Conservation (phyloP, 805 yeast genomes). For the Yarrowia sp. region DNA sequence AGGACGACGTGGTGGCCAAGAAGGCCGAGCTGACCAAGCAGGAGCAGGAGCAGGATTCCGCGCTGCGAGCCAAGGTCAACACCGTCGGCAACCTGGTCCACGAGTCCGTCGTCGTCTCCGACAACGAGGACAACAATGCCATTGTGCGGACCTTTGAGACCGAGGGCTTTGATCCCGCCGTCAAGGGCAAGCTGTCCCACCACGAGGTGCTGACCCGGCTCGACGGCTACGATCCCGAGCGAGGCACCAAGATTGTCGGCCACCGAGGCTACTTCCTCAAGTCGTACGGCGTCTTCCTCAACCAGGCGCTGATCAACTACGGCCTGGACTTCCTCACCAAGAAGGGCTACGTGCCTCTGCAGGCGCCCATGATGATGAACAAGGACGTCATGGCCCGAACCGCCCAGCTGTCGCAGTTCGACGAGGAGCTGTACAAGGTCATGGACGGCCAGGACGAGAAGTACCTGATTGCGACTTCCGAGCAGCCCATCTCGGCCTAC, state of each 20-base stretch:
- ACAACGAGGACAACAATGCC: constrained; percentile 88
- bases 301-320: constrained; percentile 96
- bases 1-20: constrained; percentile 67
- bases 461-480: constrained; percentile 96
- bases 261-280: constrained; percentile 98
- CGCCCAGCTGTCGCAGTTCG: constrained; percentile 96
- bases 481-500: constrained; percentile 97
- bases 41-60: constrained; percentile 79
- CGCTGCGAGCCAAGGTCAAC: constrained; percentile 76
- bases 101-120: constrained; percentile 80
- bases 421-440: constrained; percentile 96
- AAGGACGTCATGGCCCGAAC: constrained; percentile 99
- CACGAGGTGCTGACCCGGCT: constrained; percentile 91
- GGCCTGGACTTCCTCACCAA: constrained; percentile 81
- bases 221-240: constrained; percentile 98
- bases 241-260: constrained; percentile 96
- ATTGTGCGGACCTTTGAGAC: constrained; percentile 87
- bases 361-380: constrained; percentile 99
- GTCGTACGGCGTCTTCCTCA: constrained; percentile 92
- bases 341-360: constrained; percentile 82
- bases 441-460: constrained; percentile 97
- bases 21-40: constrained; percentile 63
- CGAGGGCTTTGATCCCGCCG: constrained; percentile 62
- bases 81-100: constrained; percentile 93
- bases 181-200: constrained; percentile 86